A percentile compares a stretch with the other conserved stretches of the same genome.
Evolutionary conservation across 768 basidiomycete species (phyloP).

Genomic region (Dendrothele bispora): DNA sequence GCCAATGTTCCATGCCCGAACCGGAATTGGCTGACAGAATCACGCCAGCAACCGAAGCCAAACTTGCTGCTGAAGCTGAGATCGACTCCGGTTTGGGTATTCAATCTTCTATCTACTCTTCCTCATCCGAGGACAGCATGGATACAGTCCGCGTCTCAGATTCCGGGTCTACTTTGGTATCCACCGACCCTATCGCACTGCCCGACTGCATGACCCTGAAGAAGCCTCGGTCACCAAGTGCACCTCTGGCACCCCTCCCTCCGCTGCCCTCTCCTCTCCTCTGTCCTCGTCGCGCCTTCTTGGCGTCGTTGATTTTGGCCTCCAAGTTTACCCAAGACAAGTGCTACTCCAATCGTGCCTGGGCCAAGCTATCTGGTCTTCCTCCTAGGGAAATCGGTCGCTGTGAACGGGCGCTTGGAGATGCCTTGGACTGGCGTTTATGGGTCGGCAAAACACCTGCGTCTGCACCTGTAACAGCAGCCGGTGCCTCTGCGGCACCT

Average conservation of each 20-base stretch:
- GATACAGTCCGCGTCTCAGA: slow-evolving; percentile 47
- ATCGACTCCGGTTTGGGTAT: slow-evolving; percentile 15
- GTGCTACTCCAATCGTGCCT: slow-evolving; percentile 90
- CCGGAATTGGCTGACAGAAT: slow-evolving; percentile 43
- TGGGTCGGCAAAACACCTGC: slow-evolving; percentile 75
- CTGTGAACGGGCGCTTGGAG: slow-evolving; percentile 86
- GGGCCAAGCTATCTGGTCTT: slow-evolving; percentile 92
- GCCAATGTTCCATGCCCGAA: slow-evolving; percentile 40
- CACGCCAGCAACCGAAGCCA: slow-evolving; percentile 40
- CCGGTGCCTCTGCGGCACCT: slow-evolving; percentile 14
- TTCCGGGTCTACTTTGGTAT: slow-evolving; percentile 11
- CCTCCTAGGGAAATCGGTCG: slow-evolving; percentile 82
- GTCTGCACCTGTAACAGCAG: slow-evolving; percentile 18
- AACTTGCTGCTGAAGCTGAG: slow-evolving; percentile 40
- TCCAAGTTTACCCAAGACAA: slow-evolving; percentile 94
- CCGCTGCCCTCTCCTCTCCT: slow-evolving; percentile 77
- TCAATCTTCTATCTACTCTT: slow-evolving; percentile 15
- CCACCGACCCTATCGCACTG: slow-evolving; percentile 1
- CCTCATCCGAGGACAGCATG: slow-evolving; percentile 25
- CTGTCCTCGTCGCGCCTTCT: slow-evolving; percentile 86
- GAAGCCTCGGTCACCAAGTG: slow-evolving; percentile 13
- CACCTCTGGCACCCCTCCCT: slow-evolving; percentile 22
- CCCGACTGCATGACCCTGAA: slow-evolving; percentile 5
- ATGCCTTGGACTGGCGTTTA: slow-evolving; percentile 86
- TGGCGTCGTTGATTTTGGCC: slow-evolving; percentile 85